phyloP scores from a whole-genome alignment of 1,139 yeast genomes.

The Arxiozyma heterogenica region DNA sequence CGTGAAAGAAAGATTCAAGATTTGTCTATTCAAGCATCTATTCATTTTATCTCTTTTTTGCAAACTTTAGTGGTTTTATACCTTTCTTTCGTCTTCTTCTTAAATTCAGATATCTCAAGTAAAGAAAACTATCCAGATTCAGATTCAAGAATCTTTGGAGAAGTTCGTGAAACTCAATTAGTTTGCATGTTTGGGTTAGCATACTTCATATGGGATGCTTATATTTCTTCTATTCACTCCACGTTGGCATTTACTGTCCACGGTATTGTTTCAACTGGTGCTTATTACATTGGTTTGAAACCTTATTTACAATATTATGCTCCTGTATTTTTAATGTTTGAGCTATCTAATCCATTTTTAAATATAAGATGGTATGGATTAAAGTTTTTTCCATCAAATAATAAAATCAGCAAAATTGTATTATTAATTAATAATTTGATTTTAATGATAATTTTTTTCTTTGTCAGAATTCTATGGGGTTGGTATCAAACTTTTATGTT shows the following conservation, averaged over 20 bases:
- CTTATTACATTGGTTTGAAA: constrained; percentile 52
- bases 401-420: constrained; percentile 41
- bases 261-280: constrained; percentile 73
- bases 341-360: constrained; percentile 85
- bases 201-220: constrained; percentile 86
- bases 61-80: constrained; percentile 28
- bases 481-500: constrained; percentile 56
- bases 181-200: constrained; percentile 68
- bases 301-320: constrained; percentile 81
- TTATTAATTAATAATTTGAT: constrained; percentile 61
- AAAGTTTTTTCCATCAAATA: constrained; percentile 40
- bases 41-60: constrained; percentile 28
- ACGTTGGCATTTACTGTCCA: constrained; percentile 72
- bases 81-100: constrained; percentile 19
- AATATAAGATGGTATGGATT: constrained; percentile 87
- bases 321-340: constrained; percentile 78
- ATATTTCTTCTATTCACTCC: constrained; percentile 53
- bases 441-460: constrained; percentile 62
- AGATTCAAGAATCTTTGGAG: constrained; percentile 51
- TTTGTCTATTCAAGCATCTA: constrained; percentile 24
- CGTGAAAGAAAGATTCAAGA: constrained; percentile 8
- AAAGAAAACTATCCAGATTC: constrained; percentile 20
- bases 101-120: constrained; percentile 10
- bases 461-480: constrained; percentile 79
- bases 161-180: constrained; percentile 65